phyloP scores from a whole-genome alignment of 2,329 filamentous ascomycete genomes.

The Penicillium brasilianum region DNA sequence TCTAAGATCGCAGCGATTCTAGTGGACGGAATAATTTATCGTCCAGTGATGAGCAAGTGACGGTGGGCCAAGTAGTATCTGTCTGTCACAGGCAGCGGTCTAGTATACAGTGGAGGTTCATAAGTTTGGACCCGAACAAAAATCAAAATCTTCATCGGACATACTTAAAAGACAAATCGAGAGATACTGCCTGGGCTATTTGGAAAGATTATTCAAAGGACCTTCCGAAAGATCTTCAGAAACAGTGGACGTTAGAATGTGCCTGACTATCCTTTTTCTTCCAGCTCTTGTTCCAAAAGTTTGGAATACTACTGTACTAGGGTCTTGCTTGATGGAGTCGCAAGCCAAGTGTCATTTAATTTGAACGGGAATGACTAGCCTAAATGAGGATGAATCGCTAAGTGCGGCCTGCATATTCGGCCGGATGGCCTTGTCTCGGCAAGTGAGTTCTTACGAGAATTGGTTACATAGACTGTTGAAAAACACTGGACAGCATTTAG shows the following conservation, averaged over 20 bases:
- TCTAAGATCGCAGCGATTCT: background rate
- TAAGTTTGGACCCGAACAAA: too few relatives aligned
- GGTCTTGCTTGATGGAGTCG: background rate
- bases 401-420: background rate
- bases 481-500: background rate
- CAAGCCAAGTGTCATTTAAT: background rate
- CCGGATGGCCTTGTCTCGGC: background rate
- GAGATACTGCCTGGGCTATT: too few relatives aligned
- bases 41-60: background rate
- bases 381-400: background rate
- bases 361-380: background rate
- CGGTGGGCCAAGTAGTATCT: background rate
- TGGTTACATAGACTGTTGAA: background rate
- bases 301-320: background rate
- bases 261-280: too few relatives aligned
- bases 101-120: background rate
- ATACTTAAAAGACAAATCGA: too few relatives aligned
- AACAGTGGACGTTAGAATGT: too few relatives aligned
- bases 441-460: too few relatives aligned
- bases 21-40: background rate
- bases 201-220: too few relatives aligned
- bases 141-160: too few relatives aligned
- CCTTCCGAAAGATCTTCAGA: too few relatives aligned
- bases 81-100: background rate
- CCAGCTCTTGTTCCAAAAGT: too few relatives aligned